Evolutionary conservation across 176 grass and related monocot genomes (phyloP).

Genomic region (Carex kokanica): DNA sequence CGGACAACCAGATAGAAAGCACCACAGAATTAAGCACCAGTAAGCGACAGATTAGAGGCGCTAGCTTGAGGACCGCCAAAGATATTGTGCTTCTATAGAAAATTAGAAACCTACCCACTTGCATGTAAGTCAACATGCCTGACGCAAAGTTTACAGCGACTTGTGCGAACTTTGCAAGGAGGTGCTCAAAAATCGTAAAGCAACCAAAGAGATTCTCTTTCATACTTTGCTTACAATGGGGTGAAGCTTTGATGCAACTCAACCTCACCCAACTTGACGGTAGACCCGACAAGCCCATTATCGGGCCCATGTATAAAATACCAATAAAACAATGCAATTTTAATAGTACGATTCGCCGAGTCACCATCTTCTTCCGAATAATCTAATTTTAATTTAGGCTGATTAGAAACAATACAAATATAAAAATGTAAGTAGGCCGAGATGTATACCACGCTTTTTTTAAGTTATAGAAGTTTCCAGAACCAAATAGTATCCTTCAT

Average conservation of each 20-base stretch:
- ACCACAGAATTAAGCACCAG: background rate
- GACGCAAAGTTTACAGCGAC: conserved; percentile 2
- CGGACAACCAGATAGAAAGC: background rate
- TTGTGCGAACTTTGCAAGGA: conserved; percentile 23
- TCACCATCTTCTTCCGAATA: conserved; percentile 13
- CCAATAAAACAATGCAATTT: conserved; percentile 36
- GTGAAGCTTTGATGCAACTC: conserved; percentile 43
- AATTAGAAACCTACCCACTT: conserved; percentile 30
- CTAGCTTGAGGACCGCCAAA: conserved; percentile 13
- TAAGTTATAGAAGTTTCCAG: background rate
- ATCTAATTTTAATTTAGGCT: conserved; percentile 30
- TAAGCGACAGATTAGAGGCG: background rate
- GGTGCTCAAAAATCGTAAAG: conserved; percentile 8
- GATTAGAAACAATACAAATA: conserved; percentile 15
- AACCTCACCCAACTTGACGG: background rate
- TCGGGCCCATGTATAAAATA: conserved; percentile 28
- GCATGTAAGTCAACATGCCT: conserved; percentile 42
- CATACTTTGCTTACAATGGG: conserved; percentile 73
- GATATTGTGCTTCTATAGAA: conserved; percentile 12
- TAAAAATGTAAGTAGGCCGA: background rate
- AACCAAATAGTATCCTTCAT: background rate
- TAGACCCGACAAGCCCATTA: background rate
- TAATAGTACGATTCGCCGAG: conserved; percentile 10
- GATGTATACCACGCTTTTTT: background rate
- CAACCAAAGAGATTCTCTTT: conserved; percentile 9